Evolutionary conservation across 2,329 filamentous ascomycete genomes (phyloP).

Genomic region (Nothopassalora personata): DNA sequence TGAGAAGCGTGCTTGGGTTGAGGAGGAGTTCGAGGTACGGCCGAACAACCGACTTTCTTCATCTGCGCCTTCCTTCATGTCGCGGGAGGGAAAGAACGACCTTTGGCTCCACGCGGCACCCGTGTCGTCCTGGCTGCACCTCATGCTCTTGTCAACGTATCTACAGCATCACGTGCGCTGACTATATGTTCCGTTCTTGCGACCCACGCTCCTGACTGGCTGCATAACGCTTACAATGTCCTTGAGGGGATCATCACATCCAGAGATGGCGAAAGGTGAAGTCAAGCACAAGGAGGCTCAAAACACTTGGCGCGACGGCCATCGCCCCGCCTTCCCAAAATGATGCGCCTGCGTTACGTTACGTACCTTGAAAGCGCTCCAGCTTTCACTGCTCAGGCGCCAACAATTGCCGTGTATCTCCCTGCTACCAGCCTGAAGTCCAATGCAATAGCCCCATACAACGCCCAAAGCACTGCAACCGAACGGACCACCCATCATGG

Average conservation of each 20-base stretch:
- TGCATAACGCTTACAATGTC: background rate
- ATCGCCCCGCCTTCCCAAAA: conserved; percentile 15
- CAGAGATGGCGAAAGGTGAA: background rate
- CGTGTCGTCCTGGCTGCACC: background rate
- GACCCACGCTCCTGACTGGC: background rate
- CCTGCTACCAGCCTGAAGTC: background rate
- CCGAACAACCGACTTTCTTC: background rate
- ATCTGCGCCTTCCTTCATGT: conserved; percentile 5
- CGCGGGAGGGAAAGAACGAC: conserved; percentile 6
- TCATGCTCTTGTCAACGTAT: background rate
- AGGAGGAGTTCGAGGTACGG: background rate
- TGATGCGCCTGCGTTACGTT: background rate
- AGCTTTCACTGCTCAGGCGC: conserved; percentile 5
- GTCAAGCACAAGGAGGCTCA: conserved; percentile 5
- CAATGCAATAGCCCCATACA: background rate
- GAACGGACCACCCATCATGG: conserved; percentile 58
- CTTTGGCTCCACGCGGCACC: background rate
- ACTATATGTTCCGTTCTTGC: no score
- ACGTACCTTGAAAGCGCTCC: conserved; percentile 10
- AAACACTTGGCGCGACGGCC: conserved; percentile 5
- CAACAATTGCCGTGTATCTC: background rate
- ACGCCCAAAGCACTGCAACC: background rate
- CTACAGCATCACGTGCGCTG: background rate
- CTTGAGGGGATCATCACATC: background rate
- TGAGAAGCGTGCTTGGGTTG: background rate